Evolutionary conservation across 2,329 filamentous ascomycete species (phyloP), one percentile per base, ranked within the genome.

Genomic region (Monosporascus sp.): DNA sequence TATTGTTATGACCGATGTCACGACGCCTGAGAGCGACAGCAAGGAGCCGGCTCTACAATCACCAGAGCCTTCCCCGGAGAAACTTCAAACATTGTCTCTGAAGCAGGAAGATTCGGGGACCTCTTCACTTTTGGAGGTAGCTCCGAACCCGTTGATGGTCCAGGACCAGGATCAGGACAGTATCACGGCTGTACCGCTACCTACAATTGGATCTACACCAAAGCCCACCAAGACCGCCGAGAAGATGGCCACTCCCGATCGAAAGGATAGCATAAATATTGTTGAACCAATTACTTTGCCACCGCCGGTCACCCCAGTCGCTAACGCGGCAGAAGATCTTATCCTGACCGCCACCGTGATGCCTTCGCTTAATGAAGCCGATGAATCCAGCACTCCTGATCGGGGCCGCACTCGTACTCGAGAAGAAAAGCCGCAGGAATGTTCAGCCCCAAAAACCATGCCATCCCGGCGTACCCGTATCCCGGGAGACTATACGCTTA

Each of bases 401-500:
- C 43, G 24, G 7, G 43, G 24, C 22, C 43, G 43, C n/a, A n/a
- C 11, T 31, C 43, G 43, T 24, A 46, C 43, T 31, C 43, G 43
- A 27, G 24, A 27, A 14, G 22, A 35, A 35, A 35, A 46, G 22
- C 11, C 24, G 15, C 22, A 4, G 62, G 70, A 48, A 56, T 61
- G 7, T 49, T n/a, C 27, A 52, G 22, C 37, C 7, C 49, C 50
- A n/a, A 27, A 51, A 14, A 60, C 58, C 18, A 61, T 51, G 45
- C 31, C 43, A 3, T 14, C 22, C 11, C 9, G 7, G 22, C 43
- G 64, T 11, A 48, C 67, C 9, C 85, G 89, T 35, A 72, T 75
- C 0, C 87, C 87, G 0, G 88, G 89, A 1, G 89, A 94, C 70
- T 97, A 97, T 71, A 86, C 89, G 31, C 83, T 93, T 20, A 96